phyloP scores from a whole-genome alignment of 192 early-diverging fungal genomes.

The Mortierella hygrophila region DNA sequence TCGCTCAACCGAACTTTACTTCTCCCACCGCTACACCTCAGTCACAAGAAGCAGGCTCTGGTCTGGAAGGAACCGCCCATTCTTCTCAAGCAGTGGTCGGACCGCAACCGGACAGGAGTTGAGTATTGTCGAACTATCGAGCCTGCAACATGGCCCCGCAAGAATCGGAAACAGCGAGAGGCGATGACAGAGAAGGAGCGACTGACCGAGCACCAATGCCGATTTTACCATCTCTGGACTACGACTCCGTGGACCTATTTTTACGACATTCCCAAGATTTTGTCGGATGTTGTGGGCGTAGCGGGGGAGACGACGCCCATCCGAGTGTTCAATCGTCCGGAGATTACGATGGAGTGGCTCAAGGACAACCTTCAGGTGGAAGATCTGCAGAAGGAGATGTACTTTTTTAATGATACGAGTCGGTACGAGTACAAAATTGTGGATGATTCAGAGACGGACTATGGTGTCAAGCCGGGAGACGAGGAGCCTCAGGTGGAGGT shows the following conservation, averaged over 20 bases:
- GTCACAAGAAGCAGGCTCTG: conserved; percentile 34
- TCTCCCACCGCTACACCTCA: conserved; percentile 59
- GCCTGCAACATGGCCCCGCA: conserved; percentile 9
- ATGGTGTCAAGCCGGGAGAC: conserved; percentile 25
- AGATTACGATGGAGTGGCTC: conserved; percentile 41
- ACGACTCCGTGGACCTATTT: conserved; percentile 49
- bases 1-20: conserved; percentile 65
- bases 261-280: conserved; percentile 41
- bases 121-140: conserved; percentile 40
- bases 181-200: conserved; percentile 25
- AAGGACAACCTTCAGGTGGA: conserved; percentile 27
- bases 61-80: conserved; percentile 30
- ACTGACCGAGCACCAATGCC: conserved; percentile 18
- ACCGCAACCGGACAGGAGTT: conserved; percentile 25
- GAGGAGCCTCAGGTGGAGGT: too few species aligned
- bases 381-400: conserved; percentile 41
- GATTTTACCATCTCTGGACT: conserved; percentile 49
- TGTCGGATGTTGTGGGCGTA: conserved; percentile 21
- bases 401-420: conserved; percentile 30
- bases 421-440: conserved; percentile 40
- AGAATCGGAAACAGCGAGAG: conserved; percentile 13
- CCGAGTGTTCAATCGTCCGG: conserved; percentile 42
- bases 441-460: conserved; percentile 41
- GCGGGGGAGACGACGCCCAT: conserved; percentile 34
- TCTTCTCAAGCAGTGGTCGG: conserved; percentile 32